Base-by-base conservation (phyloP, 208 protist genomes). In the Naegleria lovaniensis region DNA sequence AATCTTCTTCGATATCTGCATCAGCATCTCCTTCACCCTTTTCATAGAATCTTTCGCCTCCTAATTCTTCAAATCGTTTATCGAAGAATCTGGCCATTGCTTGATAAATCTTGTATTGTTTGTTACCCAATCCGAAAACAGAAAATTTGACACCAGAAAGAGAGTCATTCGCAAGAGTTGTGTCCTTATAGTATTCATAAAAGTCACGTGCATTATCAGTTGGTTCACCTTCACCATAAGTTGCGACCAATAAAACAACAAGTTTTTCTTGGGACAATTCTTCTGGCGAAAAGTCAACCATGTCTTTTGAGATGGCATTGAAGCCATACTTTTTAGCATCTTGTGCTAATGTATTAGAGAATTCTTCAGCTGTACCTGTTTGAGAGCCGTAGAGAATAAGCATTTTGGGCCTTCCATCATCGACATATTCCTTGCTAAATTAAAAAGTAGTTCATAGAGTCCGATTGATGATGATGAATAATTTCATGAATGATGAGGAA, bases 61-160 rank as follows among this genome's bases (percentile, higher is more conserved):
- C 94, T 13, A 94, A 90, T 43, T 92, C 91, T n/a, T 91, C 89
- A 52, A 96, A 43, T 41, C 83, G 13, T 22, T 90, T 67, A 91
- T 97, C 95, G 55, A 95, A 85, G 22, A 89, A 90, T 15, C 90
- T 90, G 25, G 93, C 94, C 38, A 96, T 92, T 9, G 93, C 91
- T 86, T 97, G 96, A 92, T 96, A 99, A 92, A 98, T 96, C 92
- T 98, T 97, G 94, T 99, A 99, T n/a, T 98, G 98, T 41, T 92
- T 97, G 91, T 98, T 97, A 33, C 98, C 98, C 13, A 99, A 92
- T 0, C 94, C 96, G 92, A 99, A 98, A 0, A 98, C 95, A n/a
- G 95, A 93, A 92, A 95, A 98, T 86, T 92, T 86, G 6, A 98
- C 83, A 40, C 93, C 88, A 9, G 33, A 41, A 22, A 19, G 9